These are phyloP conservation scores for Ogataea methanolica DNA, from an alignment of 805 yeast genomes.

Conservation along the genomic window DNA sequence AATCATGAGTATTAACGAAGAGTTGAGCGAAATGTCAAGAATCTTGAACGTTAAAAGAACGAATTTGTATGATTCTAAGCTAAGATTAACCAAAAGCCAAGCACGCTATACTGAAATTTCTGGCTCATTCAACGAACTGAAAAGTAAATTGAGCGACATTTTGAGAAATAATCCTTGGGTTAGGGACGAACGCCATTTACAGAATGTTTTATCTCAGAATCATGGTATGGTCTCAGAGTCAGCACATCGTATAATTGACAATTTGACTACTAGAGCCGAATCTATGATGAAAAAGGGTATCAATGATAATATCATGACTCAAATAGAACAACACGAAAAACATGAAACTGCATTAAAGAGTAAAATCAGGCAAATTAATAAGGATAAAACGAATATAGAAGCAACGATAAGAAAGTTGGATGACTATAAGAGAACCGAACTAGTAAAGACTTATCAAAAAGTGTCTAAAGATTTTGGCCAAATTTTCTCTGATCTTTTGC, in stretches of 20 bases:
- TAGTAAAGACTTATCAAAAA: constrained; percentile 78
- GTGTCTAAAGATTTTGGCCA: constrained; percentile 88
- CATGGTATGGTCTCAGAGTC: constrained; percentile 61
- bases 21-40: constrained; percentile 54
- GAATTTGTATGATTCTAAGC: constrained; percentile 40
- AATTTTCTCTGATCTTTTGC: constrained; percentile 82
- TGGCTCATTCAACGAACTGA: constrained; percentile 22
- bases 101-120: constrained; percentile 41
- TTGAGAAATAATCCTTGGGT: constrained; percentile 70
- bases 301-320: constrained; percentile 80
- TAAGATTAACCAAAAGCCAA: constrained; percentile 51
- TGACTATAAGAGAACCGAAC: constrained; percentile 77
- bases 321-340: constrained; percentile 88
- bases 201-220: constrained; percentile 54
- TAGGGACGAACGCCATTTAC: constrained; percentile 53
- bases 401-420: constrained; percentile 81
- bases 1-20: constrained; percentile 69
- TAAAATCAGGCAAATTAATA: constrained; percentile 83
- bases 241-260: constrained; percentile 51
- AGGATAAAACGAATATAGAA: constrained; percentile 83
- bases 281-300: constrained; percentile 73
- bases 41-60: constrained; percentile 42
- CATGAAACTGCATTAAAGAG: constrained; percentile 70
- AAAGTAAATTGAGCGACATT: constrained; percentile 39
- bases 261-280: constrained; percentile 54